Conservation (phyloP, 345 rosid genomes). For the Eucalyptus dawsonii region DNA sequence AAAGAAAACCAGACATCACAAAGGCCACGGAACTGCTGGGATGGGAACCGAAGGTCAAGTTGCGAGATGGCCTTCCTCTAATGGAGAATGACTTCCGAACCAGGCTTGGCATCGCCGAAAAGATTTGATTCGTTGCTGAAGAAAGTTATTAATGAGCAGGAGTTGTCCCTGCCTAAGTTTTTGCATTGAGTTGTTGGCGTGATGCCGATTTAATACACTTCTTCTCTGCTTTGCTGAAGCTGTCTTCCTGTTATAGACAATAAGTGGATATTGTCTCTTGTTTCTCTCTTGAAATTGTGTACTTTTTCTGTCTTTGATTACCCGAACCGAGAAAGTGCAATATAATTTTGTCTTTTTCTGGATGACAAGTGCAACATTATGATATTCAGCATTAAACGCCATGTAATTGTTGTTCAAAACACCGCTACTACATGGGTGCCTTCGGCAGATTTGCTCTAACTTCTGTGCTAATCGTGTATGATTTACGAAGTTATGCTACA, state of each 20-base stretch:
- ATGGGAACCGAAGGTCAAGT: constrained; percentile 86
- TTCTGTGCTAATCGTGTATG: neutral
- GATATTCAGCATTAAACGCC: neutral
- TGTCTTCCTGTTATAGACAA: neutral
- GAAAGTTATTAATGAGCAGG: neutral
- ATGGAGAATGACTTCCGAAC: constrained; percentile 84
- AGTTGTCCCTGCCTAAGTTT: neutral
- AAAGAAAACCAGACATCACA: constrained; percentile 84
- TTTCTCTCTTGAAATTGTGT: neutral
- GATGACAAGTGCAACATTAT: neutral
- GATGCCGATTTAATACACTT: neutral
- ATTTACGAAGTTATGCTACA: neutral
- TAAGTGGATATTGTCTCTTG: neutral
- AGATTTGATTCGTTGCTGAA: constrained; percentile 7
- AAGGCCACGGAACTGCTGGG: constrained; percentile 79
- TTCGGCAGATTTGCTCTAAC: neutral
- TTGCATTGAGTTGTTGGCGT: neutral
- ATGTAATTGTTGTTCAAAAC: neutral
- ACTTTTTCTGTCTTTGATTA: neutral
- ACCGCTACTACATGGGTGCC: neutral
- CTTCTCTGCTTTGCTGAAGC: neutral
- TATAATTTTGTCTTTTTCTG: neutral
- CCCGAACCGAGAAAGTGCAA: neutral
- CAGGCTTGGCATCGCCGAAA: constrained; percentile 53
- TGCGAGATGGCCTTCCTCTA: constrained; percentile 78